Conservation (phyloP, 352 stramenopile genomes). For the Phytophthora macrochlamydospora region DNA sequence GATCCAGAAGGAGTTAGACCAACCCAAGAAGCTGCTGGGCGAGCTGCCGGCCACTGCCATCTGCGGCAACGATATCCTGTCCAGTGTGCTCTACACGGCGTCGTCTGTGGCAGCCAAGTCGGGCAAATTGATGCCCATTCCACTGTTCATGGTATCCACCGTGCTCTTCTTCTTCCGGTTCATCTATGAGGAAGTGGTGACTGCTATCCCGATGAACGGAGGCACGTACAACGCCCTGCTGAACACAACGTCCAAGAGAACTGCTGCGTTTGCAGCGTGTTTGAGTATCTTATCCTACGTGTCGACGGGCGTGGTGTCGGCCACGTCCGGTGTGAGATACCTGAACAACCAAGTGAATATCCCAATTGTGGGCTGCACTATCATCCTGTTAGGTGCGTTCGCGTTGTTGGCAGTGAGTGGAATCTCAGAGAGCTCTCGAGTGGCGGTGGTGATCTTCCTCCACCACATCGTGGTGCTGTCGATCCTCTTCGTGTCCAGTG, state of each 20-base stretch:
- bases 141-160: conserved; percentile 68
- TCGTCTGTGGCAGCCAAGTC: conserved; percentile 50
- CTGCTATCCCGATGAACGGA: conserved; percentile 87
- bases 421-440: conserved; percentile 79
- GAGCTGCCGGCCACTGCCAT: conserved; percentile 86
- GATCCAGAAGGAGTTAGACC: conserved; percentile 34
- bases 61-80: conserved; percentile 90
- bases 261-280: conserved; percentile 79
- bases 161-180: conserved; percentile 69
- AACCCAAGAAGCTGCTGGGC: conserved; percentile 40
- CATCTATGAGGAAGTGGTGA: conserved; percentile 91
- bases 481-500: conserved; percentile 50
- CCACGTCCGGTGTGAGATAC: conserved; percentile 73
- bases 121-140: conserved; percentile 82
- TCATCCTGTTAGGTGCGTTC: conserved; percentile 74
- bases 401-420: conserved; percentile 73
- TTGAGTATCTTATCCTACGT: conserved; percentile 90
- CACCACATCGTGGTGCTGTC: conserved; percentile 74
- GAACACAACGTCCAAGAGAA: conserved; percentile 88
- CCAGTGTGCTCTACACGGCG: conserved; percentile 74
- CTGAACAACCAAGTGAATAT: conserved; percentile 70
- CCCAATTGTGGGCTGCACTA: conserved; percentile 38
- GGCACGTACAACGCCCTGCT: conserved; percentile 91
- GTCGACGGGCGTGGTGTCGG: conserved; percentile 75
- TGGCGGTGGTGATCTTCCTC: conserved; percentile 83